These are phyloP conservation scores for Cochlearia excelsa DNA, from an alignment of 345 rosid genomes.

Conservation along the genomic window DNA sequence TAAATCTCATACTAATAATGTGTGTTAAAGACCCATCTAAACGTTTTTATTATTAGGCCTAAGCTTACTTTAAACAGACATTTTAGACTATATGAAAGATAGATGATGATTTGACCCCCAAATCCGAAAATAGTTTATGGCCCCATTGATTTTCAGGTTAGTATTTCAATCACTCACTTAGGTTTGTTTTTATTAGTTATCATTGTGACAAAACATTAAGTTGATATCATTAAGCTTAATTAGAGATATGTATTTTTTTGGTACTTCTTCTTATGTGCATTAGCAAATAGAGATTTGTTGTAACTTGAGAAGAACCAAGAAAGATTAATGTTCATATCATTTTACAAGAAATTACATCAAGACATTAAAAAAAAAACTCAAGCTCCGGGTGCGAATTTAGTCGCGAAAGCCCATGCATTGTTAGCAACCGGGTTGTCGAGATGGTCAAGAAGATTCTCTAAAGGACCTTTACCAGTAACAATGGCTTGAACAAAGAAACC, in stretches of 20 bases:
- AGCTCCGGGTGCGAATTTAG: conserved; percentile 86
- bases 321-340: conserved; percentile 36
- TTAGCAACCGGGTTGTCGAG: conserved; percentile 90
- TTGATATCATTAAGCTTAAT: conserved; percentile 28
- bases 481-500: conserved; percentile 97
- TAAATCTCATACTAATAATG: too few species aligned
- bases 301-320: conserved; percentile 27
- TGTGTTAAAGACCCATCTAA: too few species aligned
- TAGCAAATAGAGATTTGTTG: conserved; percentile 31
- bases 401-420: conserved; percentile 97
- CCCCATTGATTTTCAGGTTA: too few species aligned
- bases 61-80: too few species aligned
- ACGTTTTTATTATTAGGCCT: too few species aligned
- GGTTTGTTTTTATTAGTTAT: conserved; percentile 28
- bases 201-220: not conserved
- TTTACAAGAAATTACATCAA: not conserved
- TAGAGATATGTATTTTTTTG: conserved; percentile 13
- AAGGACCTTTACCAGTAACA: conserved; percentile 93
- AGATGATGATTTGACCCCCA: too few species aligned
- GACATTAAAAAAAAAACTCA: conserved; percentile 27
- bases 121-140: too few species aligned
- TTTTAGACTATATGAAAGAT: too few species aligned
- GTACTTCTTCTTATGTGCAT: conserved; percentile 18
- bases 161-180: conserved; percentile 8
- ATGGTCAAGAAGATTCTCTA: conserved; percentile 90